phyloP scores from a whole-genome alignment of 208 protist genomes.

The Trypanosomatidae sp. region DNA sequence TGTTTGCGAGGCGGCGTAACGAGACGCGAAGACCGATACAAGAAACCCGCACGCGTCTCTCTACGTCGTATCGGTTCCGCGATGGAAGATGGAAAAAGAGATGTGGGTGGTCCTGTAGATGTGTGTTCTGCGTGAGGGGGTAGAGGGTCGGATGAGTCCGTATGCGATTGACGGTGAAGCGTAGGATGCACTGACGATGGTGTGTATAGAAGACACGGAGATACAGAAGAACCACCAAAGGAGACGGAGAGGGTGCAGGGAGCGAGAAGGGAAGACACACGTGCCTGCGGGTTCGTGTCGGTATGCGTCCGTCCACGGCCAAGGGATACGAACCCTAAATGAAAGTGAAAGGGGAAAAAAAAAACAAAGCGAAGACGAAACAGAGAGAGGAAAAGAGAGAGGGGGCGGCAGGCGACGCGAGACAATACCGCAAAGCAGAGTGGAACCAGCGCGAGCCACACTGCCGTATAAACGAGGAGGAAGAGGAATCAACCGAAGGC shows the following conservation, averaged over 20 bases:
- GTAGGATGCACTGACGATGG: background rate
- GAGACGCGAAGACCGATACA: background rate
- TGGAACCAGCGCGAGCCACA: too few relatives aligned
- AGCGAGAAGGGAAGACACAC: background rate
- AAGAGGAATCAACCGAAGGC: background rate
- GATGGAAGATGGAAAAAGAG: background rate
- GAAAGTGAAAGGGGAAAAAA: background rate
- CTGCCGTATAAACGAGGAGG: too few relatives aligned
- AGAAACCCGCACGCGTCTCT: background rate
- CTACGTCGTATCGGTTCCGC: background rate
- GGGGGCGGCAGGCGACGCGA: background rate
- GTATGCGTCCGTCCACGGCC: background rate
- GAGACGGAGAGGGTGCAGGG: background rate
- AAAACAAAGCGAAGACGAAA: background rate
- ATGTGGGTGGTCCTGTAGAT: background rate
- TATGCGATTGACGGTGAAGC: background rate
- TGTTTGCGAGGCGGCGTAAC: background rate
- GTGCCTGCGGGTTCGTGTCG: background rate
- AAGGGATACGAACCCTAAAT: background rate
- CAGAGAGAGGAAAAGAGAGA: background rate
- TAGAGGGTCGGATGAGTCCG: background rate
- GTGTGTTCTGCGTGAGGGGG: background rate
- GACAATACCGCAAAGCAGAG: too few relatives aligned
- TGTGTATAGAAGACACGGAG: conserved; percentile 6
- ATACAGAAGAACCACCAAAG: background rate